A percentile compares a stretch with the other conserved stretches of the same genome.
These are phyloP conservation scores for Spiraea crenata DNA, from an alignment of 331 rosid species.

Conservation along the genomic window DNA sequence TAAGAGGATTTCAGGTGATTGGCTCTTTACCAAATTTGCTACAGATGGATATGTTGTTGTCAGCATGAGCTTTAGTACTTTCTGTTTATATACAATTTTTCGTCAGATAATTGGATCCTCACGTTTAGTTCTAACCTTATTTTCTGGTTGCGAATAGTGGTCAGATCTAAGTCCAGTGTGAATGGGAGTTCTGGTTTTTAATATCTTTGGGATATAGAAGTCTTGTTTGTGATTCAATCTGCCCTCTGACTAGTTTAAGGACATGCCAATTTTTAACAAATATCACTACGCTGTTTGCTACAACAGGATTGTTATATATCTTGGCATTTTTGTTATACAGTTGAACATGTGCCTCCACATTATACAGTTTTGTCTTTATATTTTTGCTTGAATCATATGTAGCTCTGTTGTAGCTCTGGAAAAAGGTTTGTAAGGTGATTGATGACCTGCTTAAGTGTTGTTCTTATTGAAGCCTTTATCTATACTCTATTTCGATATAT, in stretches of 20 bases:
- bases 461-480: constrained; percentile 7
- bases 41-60: not conserved
- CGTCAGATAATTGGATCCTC: not conserved
- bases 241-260: not conserved
- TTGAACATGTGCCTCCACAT: not conserved
- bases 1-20: constrained; percentile 75
- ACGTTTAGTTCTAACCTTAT: not conserved
- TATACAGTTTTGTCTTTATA: not conserved
- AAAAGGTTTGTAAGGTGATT: not conserved
- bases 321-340: no score
- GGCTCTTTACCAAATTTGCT: not conserved
- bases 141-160: not conserved
- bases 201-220: not conserved
- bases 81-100: not conserved
- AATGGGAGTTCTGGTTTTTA: not conserved
- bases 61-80: not conserved
- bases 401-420: not conserved
- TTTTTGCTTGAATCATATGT: not conserved
- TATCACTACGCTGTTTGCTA: no score
- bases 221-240: not conserved
- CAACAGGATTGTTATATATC: no score
- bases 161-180: constrained; percentile 3
- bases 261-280: not conserved
- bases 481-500: constrained; percentile 12
- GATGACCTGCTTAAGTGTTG: not conserved